phyloP scores from a whole-genome alignment of 164 flowering plant species.

The Brasenia schreberi region DNA sequence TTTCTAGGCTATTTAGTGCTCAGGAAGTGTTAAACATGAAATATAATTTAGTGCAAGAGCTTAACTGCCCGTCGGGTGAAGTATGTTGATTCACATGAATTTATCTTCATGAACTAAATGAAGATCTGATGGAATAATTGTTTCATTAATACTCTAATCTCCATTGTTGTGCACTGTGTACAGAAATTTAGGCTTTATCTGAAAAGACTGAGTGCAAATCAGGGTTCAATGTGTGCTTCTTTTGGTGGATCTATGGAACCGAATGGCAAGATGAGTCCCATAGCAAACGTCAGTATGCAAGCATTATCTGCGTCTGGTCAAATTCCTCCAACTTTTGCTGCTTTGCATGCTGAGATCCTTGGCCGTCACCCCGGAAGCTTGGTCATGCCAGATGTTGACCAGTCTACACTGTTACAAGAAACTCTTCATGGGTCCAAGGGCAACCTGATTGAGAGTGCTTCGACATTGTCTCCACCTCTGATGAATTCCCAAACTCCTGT shows the following conservation, averaged over 20 bases:
- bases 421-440: constrained; percentile 37
- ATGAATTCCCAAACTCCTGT: constrained; percentile 35
- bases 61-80: no score
- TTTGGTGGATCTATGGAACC: constrained; percentile 42
- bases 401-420: constrained; percentile 38
- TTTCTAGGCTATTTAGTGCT: no score
- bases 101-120: no score
- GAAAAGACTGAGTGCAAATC: constrained; percentile 65
- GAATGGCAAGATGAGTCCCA: constrained; percentile 32
- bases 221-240: constrained; percentile 32
- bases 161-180: constrained; percentile 1
- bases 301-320: constrained; percentile 74
- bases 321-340: constrained; percentile 69
- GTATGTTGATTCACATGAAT: no score
- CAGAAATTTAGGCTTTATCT: constrained; percentile 82
- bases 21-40: no score
- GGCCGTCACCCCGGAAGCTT: constrained; percentile 45
- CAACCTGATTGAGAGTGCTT: constrained; percentile 34
- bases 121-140: no score
- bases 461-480: constrained; percentile 42
- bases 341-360: constrained; percentile 58
- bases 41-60: no score
- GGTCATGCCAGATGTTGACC: constrained; percentile 33
- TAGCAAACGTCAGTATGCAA: constrained; percentile 53
- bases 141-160: no score